A percentile compares a stretch with the other conserved stretches of the same genome.
phyloP scores from a whole-genome alignment of 371 early-diverging fungal species.

The Apophysomyces ossiformis region DNA sequence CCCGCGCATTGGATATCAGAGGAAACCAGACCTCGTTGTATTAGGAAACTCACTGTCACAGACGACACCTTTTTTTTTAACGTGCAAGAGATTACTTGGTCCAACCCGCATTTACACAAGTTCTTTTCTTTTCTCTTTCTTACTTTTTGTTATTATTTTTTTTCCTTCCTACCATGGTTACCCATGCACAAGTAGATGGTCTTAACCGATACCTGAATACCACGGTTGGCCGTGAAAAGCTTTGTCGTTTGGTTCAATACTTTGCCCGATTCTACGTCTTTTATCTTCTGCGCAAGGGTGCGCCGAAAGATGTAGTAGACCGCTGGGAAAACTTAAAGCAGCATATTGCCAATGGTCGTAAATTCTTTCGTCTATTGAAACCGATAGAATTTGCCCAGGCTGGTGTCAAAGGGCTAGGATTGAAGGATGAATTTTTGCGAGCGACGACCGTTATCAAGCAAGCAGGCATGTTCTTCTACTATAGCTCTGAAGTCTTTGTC shows the following conservation, averaged over 20 bases:
- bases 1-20: not conserved
- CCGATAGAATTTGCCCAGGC: constrained; percentile 66
- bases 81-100: not conserved
- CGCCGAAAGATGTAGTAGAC: constrained; percentile 54
- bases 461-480: constrained; percentile 61
- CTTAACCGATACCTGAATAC: constrained; percentile 59
- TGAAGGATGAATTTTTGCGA: constrained; percentile 59
- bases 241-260: constrained; percentile 79
- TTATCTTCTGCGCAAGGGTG: constrained; percentile 56
- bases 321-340: constrained; percentile 63
- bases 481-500: constrained; percentile 59
- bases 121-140: not conserved
- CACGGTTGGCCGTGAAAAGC: constrained; percentile 82
- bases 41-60: constrained; percentile 5
- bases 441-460: constrained; percentile 55
- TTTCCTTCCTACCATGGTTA: constrained; percentile 26
- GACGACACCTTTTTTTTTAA: not conserved
- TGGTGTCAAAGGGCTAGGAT: constrained; percentile 53
- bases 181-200: constrained; percentile 33
- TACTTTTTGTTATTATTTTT: not conserved
- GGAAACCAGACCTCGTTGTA: not conserved
- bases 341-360: constrained; percentile 66
- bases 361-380: constrained; percentile 59
- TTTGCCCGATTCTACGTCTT: constrained; percentile 70
- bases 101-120: not conserved